Conservation (phyloP, 2,329 filamentous ascomycete species). For the Cladosporium sp. region DNA sequence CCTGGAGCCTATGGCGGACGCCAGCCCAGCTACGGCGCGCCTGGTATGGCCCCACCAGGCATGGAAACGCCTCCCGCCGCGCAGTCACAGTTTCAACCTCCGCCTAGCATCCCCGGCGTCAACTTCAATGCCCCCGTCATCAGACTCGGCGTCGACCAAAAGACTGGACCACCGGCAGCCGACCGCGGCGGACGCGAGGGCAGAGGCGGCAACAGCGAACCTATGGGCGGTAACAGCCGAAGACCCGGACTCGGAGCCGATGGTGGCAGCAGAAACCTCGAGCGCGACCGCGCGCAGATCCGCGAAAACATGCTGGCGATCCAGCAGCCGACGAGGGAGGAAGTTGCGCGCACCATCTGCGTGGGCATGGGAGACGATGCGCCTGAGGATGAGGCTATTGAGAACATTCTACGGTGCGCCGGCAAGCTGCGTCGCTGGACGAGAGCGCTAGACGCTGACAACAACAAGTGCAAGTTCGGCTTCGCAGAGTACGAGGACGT, state of each 20-base stretch:
- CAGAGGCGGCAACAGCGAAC: slow-evolving; percentile 35
- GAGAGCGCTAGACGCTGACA: slow-evolving; percentile 68
- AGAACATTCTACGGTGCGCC: slow-evolving; percentile 71
- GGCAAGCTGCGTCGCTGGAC: slow-evolving; percentile 81
- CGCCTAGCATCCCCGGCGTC: slow-evolving; percentile 84
- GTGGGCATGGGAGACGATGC: slow-evolving; percentile 78
- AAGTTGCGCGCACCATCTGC: slow-evolving; percentile 88
- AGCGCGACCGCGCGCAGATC: slow-evolving; percentile 40
- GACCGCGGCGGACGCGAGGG: slow-evolving; percentile 20
- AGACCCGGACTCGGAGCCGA: slow-evolving; percentile 50
- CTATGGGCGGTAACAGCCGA: too few species aligned
- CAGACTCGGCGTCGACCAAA: slow-evolving; percentile 72
- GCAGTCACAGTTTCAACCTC: slow-evolving; percentile 74
- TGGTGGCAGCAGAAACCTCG: slow-evolving; percentile 54
- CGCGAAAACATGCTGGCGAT: slow-evolving; percentile 41
- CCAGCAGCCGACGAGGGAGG: slow-evolving; percentile 80
- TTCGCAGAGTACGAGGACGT: slow-evolving; percentile 95
- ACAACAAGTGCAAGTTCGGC: slow-evolving; percentile 82
- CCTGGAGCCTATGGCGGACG: slow-evolving; percentile 62
- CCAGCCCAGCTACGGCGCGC: slow-evolving; percentile 65
- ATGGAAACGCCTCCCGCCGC: slow-evolving; percentile 75
- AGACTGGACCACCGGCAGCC: slow-evolving; percentile 17
- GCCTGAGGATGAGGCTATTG: slow-evolving; percentile 72
- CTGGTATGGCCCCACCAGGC: slow-evolving; percentile 75
- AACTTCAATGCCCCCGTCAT: slow-evolving; percentile 98